A percentile compares a stretch with the other conserved stretches of the same genome.
Conservation (phyloP, 1,284 basidiomycete species). For the Sporisorium scitamineum region DNA sequence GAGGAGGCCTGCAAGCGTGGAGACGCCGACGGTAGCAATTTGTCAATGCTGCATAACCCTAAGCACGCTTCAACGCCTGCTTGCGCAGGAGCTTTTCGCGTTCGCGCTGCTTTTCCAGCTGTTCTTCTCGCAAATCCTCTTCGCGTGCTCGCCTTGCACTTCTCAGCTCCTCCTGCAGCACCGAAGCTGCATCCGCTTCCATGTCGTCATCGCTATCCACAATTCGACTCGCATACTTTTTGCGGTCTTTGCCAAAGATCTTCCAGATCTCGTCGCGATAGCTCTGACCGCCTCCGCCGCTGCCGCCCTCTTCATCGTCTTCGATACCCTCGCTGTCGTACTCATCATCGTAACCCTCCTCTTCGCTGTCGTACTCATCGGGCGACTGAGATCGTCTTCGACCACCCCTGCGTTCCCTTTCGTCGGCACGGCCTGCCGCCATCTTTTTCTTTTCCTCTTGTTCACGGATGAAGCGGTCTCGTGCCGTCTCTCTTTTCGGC, state of each 20-base stretch:
- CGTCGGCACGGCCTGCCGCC: constrained; percentile 4
- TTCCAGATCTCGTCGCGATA: constrained; percentile 64
- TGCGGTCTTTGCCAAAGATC: constrained; percentile 61
- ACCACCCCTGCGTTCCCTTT: not conserved
- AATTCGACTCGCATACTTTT: constrained; percentile 52
- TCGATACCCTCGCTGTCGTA: constrained; percentile 44
- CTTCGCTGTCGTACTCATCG: constrained; percentile 43
- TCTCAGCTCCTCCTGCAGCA: constrained; percentile 60
- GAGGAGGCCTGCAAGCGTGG: not conserved
- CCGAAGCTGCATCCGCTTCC: constrained; percentile 63
- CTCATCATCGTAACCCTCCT: constrained; percentile 36
- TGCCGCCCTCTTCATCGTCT: constrained; percentile 37
- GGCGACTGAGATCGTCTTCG: constrained; percentile 7
- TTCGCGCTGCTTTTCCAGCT: constrained; percentile 44
- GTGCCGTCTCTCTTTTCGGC: constrained; percentile 49
- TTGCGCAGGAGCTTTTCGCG: constrained; percentile 53
- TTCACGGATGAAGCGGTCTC: constrained; percentile 60
- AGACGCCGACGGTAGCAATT: too few species aligned
- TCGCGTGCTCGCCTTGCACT: constrained; percentile 53
- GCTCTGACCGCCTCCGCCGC: constrained; percentile 13
- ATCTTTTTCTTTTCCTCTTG: constrained; percentile 55
- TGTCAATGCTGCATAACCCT: not conserved
- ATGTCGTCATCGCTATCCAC: constrained; percentile 67
- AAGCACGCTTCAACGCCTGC: constrained; percentile 20
- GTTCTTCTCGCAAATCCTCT: constrained; percentile 62